Base-by-base conservation (phyloP, 2,329 filamentous ascomycete genomes). In the Pseudogymnoascus sp. region DNA sequence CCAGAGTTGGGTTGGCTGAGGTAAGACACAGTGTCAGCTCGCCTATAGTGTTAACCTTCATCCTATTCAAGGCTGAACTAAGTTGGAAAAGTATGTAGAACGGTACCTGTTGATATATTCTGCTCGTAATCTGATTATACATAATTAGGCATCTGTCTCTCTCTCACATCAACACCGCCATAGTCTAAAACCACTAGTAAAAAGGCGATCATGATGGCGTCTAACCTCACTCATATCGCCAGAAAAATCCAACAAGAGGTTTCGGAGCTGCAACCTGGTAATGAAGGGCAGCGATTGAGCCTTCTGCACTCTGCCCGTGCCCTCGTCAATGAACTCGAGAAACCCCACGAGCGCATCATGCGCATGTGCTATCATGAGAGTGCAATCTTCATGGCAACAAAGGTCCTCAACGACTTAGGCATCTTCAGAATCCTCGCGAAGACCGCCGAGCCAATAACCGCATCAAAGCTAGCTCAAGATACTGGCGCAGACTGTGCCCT, bases 291-390 rank as follows among this genome's bases (percentile, higher is more conserved):
- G 24, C 43, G 43, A 28, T 26, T 50, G 12, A 50, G 12, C 24
- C 43, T 50, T n/a, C 43, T 50, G 1, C 22, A 65, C 26, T 61
- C 40, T 33, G 41, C 61, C 31, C 61, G 41, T 10, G 41, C 61
- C 19, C 61, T 62, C 26, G 41, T 56, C 41, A 62, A 62, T 7
- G 26, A 35, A 7, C 40, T 62, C 41, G 37, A 50, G 19, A 62
- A 62, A 4, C 61, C 61, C 6, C 61, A 62, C 16, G 59, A 61
- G 35, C 59, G 59, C 22, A 40, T 61, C 26, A 61, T 61, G 59
- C 59, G 59, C 28, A 61, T 61, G 59, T 61, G 59, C 59, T 61
- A 61, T 14, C 35, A 61, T 5, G 59, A 61, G 35, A 19, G 40
- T 22, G 59, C 59, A 38, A 19, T 46, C 24, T 46, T 61, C 59